Percentiles rank a stretch among this genome's conserved stretches.
Conservation (phyloP, 2,329 filamentous ascomycete species). For the Blastomyces gilchristii region DNA sequence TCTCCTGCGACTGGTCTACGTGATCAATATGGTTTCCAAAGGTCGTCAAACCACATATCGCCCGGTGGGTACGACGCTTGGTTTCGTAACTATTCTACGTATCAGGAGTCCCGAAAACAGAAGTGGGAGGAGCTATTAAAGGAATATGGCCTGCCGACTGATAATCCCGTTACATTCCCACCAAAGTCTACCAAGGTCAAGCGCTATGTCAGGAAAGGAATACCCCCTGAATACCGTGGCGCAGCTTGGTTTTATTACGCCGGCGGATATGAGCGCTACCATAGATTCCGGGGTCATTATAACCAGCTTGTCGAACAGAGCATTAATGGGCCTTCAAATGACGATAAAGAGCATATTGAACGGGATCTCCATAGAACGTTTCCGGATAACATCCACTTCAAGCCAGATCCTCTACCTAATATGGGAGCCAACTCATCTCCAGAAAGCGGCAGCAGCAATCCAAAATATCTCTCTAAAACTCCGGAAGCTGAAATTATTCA, state of each 20-base stretch:
- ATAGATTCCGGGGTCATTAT: slow-evolving; percentile 68
- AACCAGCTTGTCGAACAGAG: slow-evolving; percentile 57
- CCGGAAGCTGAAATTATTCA: slow-evolving; percentile 67
- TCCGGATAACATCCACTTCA: slow-evolving; percentile 86
- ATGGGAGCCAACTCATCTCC: slow-evolving; percentile 13
- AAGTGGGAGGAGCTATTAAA: slow-evolving; percentile 77
- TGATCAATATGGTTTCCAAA: slow-evolving; percentile 88
- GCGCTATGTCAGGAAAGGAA: slow-evolving; percentile 82
- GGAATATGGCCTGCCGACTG: slow-evolving; percentile 62
- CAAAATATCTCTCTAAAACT: slow-evolving; percentile 28
- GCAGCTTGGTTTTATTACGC: slow-evolving; percentile 96
- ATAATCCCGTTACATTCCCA: slow-evolving; percentile 66
- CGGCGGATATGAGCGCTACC: slow-evolving; percentile 68
- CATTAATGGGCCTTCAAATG: slow-evolving; percentile 53
- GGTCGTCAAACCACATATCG: slow-evolving; percentile 68
- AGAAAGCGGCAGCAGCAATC: slow-evolving; percentile 24
- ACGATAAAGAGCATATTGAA: slow-evolving; percentile 84
- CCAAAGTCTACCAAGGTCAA: slow-evolving; percentile 73
- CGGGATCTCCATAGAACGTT: slow-evolving; percentile 89
- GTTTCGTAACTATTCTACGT: slow-evolving; percentile 64
- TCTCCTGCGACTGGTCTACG: slow-evolving; percentile 36
- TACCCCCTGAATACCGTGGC: slow-evolving; percentile 88
- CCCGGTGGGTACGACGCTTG: slow-evolving; percentile 71
- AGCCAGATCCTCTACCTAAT: slow-evolving; percentile 45
- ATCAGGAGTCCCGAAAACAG: slow-evolving; percentile 60